Conservation (phyloP, 2,329 filamentous ascomycete species). For the Fusarium redolens region DNA sequence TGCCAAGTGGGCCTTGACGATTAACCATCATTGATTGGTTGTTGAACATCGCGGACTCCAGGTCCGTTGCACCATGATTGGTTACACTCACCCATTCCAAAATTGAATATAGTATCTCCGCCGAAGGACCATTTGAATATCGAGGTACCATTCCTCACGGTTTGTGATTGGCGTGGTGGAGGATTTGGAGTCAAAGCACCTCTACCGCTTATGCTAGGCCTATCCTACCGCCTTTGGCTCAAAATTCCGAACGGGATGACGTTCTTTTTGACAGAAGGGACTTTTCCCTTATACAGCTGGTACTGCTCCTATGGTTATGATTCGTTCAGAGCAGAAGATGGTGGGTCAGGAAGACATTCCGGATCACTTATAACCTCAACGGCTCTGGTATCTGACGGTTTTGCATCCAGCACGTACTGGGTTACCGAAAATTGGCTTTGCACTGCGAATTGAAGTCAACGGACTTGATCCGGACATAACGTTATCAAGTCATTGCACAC, state of each 20-base stretch:
- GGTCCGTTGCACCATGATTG: background rate
- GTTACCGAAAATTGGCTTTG: background rate
- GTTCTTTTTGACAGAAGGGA: background rate
- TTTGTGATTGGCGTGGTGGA: background rate
- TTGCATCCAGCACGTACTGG: background rate
- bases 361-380: background rate
- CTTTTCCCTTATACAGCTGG: background rate
- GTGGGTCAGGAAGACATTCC: background rate
- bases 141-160: background rate
- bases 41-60: background rate
- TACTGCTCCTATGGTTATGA: background rate
- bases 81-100: background rate
- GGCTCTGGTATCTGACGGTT: background rate
- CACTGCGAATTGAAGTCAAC: background rate
- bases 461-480: slow-evolving; percentile 1
- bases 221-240: background rate
- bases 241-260: slow-evolving; percentile 13
- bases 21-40: background rate
- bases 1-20: background rate
- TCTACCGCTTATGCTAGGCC: background rate
- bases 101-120: background rate
- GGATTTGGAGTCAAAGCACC: background rate
- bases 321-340: background rate
- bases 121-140: background rate
- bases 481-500: background rate